phyloP scores from a whole-genome alignment of 352 stramenopile genomes.

The Globisporangium alternatum region DNA sequence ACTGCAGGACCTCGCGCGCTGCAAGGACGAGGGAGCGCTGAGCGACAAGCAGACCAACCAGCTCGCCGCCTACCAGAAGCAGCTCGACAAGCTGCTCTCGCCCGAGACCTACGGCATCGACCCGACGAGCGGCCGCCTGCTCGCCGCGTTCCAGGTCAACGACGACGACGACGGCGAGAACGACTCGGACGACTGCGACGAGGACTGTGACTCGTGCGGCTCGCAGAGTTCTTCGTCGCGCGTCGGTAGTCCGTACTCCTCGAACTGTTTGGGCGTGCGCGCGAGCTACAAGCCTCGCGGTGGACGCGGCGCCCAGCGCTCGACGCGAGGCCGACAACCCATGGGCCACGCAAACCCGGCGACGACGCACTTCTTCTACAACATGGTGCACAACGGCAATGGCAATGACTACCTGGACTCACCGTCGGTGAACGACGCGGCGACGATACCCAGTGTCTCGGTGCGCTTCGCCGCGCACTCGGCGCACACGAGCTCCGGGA shows the following conservation, averaged over 20 bases:
- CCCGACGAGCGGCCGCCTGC: conserved; percentile 11
- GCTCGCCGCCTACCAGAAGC: conserved; percentile 53
- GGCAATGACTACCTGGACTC: background rate
- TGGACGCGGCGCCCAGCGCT: background rate
- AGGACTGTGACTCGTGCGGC: conserved; percentile 15
- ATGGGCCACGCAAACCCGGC: background rate
- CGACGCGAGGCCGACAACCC: background rate
- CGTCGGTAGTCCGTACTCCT: conserved; percentile 11
- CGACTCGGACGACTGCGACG: conserved; percentile 9
- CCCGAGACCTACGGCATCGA: conserved; percentile 52
- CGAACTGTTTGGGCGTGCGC: background rate
- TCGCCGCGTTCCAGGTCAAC: conserved; percentile 10
- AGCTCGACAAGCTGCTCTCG: conserved; percentile 62
- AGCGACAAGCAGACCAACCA: conserved; percentile 67
- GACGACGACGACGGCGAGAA: conserved; percentile 13
- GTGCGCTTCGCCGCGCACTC: conserved; percentile 36
- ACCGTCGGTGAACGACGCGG: background rate
- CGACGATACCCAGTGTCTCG: conserved; percentile 17
- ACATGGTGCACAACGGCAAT: conserved; percentile 14
- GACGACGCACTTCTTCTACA: conserved; percentile 14
- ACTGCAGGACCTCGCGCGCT: conserved; percentile 58
- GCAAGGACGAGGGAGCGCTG: conserved; percentile 44
- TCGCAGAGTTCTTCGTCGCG: conserved; percentile 14
- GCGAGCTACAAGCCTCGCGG: conserved; percentile 8
- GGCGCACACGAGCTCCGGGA: background rate